Conservation (phyloP, 495 filamentous ascomycete species). For the Daldinia decipiens region DNA sequence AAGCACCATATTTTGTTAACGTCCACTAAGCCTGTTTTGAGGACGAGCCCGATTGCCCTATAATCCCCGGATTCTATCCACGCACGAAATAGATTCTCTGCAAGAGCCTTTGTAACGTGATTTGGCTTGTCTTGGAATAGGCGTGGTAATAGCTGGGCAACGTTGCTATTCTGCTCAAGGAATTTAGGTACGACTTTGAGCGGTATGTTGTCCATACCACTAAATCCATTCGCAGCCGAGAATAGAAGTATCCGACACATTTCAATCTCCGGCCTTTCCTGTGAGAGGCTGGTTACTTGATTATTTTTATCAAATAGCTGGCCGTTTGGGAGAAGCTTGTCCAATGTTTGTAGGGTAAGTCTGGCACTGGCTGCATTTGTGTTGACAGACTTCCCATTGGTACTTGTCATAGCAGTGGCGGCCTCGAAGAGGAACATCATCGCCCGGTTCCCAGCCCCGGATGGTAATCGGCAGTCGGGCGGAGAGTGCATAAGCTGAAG, state of each 20-base stretch:
- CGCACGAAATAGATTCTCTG: slow-evolving; percentile 32
- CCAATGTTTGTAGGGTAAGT: slow-evolving; percentile 7
- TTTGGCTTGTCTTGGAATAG: slow-evolving; percentile 7
- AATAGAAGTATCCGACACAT: slow-evolving; percentile 25
- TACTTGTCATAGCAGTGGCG: slow-evolving; percentile 9
- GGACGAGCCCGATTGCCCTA: slow-evolving; percentile 5
- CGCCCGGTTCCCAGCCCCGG: not conserved
- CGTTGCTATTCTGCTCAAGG: slow-evolving; percentile 13
- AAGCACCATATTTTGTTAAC: slow-evolving; percentile 21
- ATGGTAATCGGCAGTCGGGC: slow-evolving; percentile 5
- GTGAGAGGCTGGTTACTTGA: not conserved
- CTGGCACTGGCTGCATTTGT: not conserved
- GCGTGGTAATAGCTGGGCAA: slow-evolving; percentile 9
- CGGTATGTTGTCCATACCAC: slow-evolving; percentile 20
- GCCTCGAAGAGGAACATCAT: slow-evolving; percentile 10
- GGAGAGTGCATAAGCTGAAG: not conserved
- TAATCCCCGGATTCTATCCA: slow-evolving; percentile 24
- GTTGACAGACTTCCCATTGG: not conserved
- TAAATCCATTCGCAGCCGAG: slow-evolving; percentile 29
- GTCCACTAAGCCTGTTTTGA: slow-evolving; percentile 16
- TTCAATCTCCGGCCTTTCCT: slow-evolving; percentile 1
- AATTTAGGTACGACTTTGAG: slow-evolving; percentile 4
- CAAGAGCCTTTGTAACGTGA: slow-evolving; percentile 15
- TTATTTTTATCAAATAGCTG: not conserved
- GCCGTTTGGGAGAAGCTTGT: slow-evolving; percentile 9